Percentiles rank a stretch among this genome's conserved stretches.
Conservation (phyloP, 805 yeast genomes). For the Wickerhamiella siamensis region DNA sequence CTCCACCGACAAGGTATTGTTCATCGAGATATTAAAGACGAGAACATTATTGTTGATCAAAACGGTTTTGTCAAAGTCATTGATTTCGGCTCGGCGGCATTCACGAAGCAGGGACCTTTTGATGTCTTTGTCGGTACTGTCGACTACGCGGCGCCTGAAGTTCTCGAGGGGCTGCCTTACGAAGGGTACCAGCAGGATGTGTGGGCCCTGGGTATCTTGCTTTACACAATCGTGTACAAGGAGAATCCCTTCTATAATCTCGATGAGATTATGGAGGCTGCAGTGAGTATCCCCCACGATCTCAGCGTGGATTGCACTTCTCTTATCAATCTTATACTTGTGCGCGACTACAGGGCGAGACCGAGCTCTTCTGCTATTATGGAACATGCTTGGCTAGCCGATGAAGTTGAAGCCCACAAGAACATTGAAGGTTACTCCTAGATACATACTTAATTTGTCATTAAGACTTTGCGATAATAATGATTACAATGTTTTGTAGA, state of each 20-base stretch:
- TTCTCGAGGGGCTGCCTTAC: slow-evolving; percentile 72
- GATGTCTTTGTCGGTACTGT: slow-evolving; percentile 96
- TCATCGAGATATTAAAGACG: slow-evolving; percentile 92
- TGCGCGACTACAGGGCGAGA: slow-evolving; percentile 49
- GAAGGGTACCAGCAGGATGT: slow-evolving; percentile 91
- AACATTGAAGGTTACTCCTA: not conserved
- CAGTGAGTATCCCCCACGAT: slow-evolving; percentile 38
- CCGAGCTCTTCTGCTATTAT: slow-evolving; percentile 62
- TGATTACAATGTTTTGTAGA: too few species aligned
- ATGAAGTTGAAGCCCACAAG: not conserved
- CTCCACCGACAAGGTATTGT: slow-evolving; percentile 76
- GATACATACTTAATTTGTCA: too few species aligned
- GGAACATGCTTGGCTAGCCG: slow-evolving; percentile 52
- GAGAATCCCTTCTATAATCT: slow-evolving; percentile 94
- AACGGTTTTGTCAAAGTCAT: slow-evolving; percentile 64
- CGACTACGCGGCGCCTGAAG: slow-evolving; percentile 97
- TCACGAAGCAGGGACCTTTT: slow-evolving; percentile 80
- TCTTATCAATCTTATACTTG: slow-evolving; percentile 50
- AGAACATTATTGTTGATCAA: slow-evolving; percentile 76
- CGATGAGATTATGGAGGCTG: slow-evolving; percentile 86
- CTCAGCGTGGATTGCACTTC: slow-evolving; percentile 44
- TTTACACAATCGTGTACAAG: slow-evolving; percentile 80
- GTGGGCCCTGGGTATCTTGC: slow-evolving; percentile 88
- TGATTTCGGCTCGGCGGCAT: slow-evolving; percentile 94
- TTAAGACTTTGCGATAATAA: too few species aligned